These are phyloP conservation scores for Penicillium concentricum DNA, from an alignment of 2,329 filamentous ascomycete species.

Conservation along the genomic window DNA sequence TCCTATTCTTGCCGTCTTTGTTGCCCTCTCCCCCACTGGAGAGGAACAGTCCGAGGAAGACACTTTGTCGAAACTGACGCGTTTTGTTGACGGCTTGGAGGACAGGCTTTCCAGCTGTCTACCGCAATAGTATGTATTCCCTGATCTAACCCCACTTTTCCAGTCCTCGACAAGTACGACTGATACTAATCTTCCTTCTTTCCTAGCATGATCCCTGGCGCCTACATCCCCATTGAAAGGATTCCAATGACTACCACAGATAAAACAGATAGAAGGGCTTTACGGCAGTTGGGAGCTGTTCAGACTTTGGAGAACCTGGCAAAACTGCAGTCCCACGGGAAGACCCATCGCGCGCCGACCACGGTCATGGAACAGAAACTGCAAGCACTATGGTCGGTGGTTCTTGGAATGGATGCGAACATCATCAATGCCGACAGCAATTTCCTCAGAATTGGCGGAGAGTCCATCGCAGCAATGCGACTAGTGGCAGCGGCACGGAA, in stretches of 20 bases:
- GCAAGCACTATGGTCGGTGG: neutral
- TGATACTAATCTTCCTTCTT: neutral
- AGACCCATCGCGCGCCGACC: neutral
- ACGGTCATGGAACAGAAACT: neutral
- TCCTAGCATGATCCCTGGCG: neutral
- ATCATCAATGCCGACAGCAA: neutral
- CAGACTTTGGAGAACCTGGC: neutral
- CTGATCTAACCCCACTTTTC: no score
- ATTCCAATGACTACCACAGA: neutral
- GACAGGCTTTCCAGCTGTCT: neutral
- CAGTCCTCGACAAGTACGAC: neutral
- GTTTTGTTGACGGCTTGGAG: neutral
- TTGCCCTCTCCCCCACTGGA: neutral
- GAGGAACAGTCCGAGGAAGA: neutral
- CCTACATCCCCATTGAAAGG: neutral
- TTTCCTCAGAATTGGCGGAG: neutral
- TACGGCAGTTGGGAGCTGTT: neutral
- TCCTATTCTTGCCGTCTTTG: neutral
- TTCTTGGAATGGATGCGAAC: neutral
- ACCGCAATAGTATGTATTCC: neutral
- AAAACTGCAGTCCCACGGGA: neutral
- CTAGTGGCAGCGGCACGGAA: neutral
- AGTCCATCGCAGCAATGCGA: neutral
- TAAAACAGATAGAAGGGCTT: neutral
- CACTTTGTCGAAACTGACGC: neutral